Percentiles rank a stretch among this genome's conserved stretches.
Evolutionary conservation across 371 early-diverging fungal genomes (phyloP).

Genomic region (Apophysomyces ossiformis): DNA sequence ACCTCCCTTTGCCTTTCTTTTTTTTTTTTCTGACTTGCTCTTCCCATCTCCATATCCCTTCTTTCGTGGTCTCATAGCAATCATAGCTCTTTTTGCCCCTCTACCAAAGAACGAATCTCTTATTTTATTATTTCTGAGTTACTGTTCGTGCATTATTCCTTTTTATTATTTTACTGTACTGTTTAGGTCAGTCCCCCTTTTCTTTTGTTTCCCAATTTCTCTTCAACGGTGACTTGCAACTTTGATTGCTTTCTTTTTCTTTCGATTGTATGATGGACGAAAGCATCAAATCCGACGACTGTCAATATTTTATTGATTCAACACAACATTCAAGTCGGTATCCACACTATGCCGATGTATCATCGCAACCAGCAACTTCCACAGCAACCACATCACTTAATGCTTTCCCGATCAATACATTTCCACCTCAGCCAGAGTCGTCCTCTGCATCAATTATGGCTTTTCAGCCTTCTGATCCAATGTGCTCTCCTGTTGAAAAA

Average conservation of each 20-base stretch:
- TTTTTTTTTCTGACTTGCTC: constrained; percentile 11
- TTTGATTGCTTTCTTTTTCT: constrained; percentile 13
- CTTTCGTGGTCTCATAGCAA: neutral
- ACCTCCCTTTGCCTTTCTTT: neutral
- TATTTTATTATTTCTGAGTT: too few species aligned
- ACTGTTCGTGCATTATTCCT: too few species aligned
- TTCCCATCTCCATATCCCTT: neutral
- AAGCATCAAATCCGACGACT: constrained; percentile 3
- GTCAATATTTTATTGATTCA: constrained; percentile 5
- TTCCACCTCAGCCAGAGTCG: neutral
- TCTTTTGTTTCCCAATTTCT: neutral
- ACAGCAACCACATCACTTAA: constrained; percentile 7
- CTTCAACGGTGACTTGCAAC: neutral
- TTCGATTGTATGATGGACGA: neutral
- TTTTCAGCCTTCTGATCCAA: constrained; percentile 2
- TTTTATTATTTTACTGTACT: neutral
- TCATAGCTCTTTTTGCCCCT: too few species aligned
- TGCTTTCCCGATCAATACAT: constrained; percentile 5
- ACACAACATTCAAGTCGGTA: constrained; percentile 4
- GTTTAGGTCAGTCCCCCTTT: neutral
- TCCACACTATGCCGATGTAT: neutral
- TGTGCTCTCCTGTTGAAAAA: neutral
- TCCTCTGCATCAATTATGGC: neutral
- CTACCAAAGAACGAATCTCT: too few species aligned
- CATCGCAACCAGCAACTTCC: constrained; percentile 4